These are phyloP conservation scores for Echinosophora koreensis DNA, from an alignment of 306 rosid species.

Conservation along the genomic window DNA sequence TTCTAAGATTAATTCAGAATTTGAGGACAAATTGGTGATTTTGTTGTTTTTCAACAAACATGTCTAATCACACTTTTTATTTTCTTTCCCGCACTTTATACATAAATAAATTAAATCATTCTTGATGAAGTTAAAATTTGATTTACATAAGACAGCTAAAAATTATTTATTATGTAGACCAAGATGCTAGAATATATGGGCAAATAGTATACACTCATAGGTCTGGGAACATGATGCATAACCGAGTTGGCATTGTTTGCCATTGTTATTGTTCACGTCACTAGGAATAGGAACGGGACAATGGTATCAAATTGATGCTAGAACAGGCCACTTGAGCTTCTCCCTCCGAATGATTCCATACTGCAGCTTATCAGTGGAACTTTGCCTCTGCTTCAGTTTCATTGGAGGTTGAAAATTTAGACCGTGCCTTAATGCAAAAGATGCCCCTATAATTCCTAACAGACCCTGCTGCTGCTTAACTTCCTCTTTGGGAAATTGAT, in stretches of 20 bases:
- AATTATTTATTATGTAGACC: background rate
- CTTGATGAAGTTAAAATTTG: background rate
- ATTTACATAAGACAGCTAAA: background rate
- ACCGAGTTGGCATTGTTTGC: background rate
- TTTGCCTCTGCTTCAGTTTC: background rate
- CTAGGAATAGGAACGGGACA: constrained; percentile 19
- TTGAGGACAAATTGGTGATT: constrained; percentile 34
- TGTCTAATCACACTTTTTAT: constrained; percentile 36
- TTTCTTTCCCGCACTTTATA: background rate
- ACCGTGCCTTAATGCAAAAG: constrained; percentile 12
- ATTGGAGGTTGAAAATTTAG: background rate
- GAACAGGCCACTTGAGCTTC: constrained; percentile 27
- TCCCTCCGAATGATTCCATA: constrained; percentile 19
- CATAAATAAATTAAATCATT: background rate
- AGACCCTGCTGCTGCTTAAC: constrained; percentile 3
- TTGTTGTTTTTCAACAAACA: constrained; percentile 39
- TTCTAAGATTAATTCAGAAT: constrained; percentile 40
- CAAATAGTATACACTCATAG: background rate
- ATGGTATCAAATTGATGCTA: constrained; percentile 32
- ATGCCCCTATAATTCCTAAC: background rate
- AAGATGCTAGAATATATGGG: background rate
- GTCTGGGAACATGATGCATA: background rate
- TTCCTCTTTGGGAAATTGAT: background rate
- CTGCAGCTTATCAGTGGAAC: background rate
- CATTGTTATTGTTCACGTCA: constrained; percentile 10